Percentiles rank a stretch among this genome's conserved stretches.
Evolutionary conservation across 148 eudicot species (phyloP).

Genomic region (Persicaria maculosa): DNA sequence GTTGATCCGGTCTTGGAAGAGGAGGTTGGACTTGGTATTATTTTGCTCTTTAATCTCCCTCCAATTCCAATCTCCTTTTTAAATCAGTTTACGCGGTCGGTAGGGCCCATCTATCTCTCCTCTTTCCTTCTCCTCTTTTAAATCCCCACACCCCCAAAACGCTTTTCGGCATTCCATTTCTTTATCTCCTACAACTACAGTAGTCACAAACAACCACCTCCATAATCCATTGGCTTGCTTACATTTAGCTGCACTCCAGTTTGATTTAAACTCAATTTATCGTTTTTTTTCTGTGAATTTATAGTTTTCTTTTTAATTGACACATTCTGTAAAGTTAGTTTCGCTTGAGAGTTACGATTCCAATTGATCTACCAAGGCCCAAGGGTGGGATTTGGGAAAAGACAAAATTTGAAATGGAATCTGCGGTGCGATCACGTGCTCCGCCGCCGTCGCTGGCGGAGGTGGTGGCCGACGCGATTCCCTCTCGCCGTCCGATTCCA

Average conservation of each 20-base stretch:
- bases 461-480: not conserved
- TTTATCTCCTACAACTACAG: too few relatives aligned
- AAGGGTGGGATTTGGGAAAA: not conserved
- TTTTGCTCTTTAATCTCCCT: not conserved
- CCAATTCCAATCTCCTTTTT: not conserved
- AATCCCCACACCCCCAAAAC: not conserved
- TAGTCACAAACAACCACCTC: too few relatives aligned
- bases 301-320: too few relatives aligned
- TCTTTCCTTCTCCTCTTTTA: not conserved
- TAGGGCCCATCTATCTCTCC: not conserved
- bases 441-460: not conserved
- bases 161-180: not conserved
- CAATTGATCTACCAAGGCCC: not conserved
- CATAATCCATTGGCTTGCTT: too few relatives aligned
- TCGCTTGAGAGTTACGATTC: not conserved
- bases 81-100: not conserved
- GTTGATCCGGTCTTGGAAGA: not conserved
- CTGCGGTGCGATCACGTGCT: not conserved
- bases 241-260: too few relatives aligned
- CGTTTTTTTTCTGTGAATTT: too few relatives aligned
- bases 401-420: not conserved
- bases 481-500: not conserved
- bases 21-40: not conserved
- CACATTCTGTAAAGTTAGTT: not conserved
- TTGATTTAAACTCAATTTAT: too few relatives aligned